Conservation (phyloP, 164 flowering plant species). For the Magnolia changhungtana region DNA sequence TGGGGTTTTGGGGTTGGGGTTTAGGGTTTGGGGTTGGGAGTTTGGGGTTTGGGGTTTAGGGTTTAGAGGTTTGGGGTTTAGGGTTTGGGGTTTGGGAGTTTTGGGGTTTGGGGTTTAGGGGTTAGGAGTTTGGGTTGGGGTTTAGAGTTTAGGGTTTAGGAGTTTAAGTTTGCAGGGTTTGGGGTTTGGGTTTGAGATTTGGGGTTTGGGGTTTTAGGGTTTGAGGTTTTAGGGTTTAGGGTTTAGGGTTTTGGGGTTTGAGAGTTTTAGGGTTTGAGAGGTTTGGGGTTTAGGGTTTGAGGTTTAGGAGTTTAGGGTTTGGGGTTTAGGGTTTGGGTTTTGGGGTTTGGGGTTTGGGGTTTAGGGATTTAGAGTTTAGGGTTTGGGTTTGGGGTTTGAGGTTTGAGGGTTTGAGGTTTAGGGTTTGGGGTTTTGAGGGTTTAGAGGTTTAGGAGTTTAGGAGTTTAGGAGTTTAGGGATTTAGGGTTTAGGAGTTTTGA, state of each 20-base stretch:
- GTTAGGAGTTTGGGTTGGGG: too few relatives aligned
- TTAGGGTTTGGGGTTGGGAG: constrained; percentile 18
- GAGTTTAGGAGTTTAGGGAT: too few relatives aligned
- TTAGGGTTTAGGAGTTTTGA: constrained; percentile 16
- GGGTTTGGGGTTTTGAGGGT: constrained; percentile 18
- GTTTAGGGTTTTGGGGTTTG: constrained; percentile 17
- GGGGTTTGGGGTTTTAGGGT: constrained; percentile 19
- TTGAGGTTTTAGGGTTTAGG: constrained; percentile 11
- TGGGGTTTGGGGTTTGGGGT: constrained; percentile 13
- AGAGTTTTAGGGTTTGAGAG: constrained; percentile 13
- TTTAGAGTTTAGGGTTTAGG: constrained; percentile 7
- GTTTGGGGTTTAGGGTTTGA: constrained; percentile 14
- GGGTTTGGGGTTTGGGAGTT: constrained; percentile 12
- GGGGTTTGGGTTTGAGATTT: constrained; percentile 15
- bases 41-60: constrained; percentile 21
- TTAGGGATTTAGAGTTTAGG: constrained; percentile 21
- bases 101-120: too few relatives aligned
- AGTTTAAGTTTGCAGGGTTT: constrained; percentile 2
- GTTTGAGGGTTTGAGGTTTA: constrained; percentile 20
- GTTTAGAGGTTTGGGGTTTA: constrained; percentile 16
- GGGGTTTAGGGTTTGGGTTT: constrained; percentile 14
- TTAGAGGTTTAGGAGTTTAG: constrained; percentile 17
- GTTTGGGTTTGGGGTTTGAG: constrained; percentile 21
- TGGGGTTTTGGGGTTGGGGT: constrained; percentile 14
- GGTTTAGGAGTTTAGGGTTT: constrained; percentile 13